Evolutionary conservation across 208 protist genomes (phyloP).

Genomic region (Jaenimonas drosophilae): DNA sequence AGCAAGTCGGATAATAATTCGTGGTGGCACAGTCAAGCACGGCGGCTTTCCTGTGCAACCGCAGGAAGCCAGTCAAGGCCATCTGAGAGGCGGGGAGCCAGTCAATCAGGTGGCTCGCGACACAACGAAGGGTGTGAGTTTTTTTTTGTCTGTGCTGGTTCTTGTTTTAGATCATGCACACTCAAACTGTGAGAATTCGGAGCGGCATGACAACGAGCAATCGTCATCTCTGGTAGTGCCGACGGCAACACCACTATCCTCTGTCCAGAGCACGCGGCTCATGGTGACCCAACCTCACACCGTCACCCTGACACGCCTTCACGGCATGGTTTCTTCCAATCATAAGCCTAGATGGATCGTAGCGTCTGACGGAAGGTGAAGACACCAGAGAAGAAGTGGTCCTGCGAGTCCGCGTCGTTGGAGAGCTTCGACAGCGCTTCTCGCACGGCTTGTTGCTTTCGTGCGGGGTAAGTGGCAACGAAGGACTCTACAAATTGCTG

Average conservation of each 20-base stretch:
- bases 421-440: conserved; percentile 55
- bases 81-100: background rate
- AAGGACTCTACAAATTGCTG: conserved; percentile 60
- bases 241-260: too few species aligned
- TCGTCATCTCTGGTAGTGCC: too few species aligned
- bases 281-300: too few species aligned
- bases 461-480: conserved; percentile 45
- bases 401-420: conserved; percentile 49
- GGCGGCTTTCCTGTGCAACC: too few species aligned
- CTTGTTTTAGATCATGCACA: background rate
- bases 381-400: conserved; percentile 75
- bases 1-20: too few species aligned
- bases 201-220: too few species aligned
- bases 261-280: too few species aligned
- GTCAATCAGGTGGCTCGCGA: background rate
- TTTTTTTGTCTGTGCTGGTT: background rate
- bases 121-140: background rate
- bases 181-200: too few species aligned
- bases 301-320: too few species aligned
- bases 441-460: conserved; percentile 45
- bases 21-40: too few species aligned
- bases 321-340: too few species aligned
- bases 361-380: conserved; percentile 68
- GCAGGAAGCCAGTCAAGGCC: background rate
- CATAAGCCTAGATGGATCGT: conserved; percentile 46